Conservation (phyloP, 2,329 filamentous ascomycete species). For the Colletotrichum acutatum region DNA sequence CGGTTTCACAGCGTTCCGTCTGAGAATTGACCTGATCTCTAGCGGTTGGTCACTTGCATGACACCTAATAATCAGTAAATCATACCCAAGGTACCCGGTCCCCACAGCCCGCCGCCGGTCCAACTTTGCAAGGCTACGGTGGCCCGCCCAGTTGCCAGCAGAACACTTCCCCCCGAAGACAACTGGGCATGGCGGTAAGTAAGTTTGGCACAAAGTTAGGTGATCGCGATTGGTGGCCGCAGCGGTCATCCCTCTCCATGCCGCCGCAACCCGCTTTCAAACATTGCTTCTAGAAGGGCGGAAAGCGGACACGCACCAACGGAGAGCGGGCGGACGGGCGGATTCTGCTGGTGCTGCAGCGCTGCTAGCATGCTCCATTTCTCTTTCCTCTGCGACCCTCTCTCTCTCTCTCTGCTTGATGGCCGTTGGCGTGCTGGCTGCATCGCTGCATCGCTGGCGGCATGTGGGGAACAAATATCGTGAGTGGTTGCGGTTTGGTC, state of each 20-base stretch:
- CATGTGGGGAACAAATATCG: conserved; percentile 1
- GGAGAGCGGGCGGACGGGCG: conserved; percentile 7
- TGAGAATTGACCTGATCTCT: conserved; percentile 18
- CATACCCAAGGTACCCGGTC: background rate
- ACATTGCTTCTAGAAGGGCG: conserved; percentile 30
- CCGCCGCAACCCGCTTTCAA: conserved; percentile 5
- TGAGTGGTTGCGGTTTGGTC: background rate
- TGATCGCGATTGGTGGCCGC: conserved; percentile 17
- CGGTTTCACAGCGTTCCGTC: conserved; percentile 4
- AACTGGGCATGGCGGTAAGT: background rate
- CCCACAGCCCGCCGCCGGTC: background rate
- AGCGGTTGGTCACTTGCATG: conserved; percentile 21
- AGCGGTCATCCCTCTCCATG: conserved; percentile 22
- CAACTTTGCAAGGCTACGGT: background rate
- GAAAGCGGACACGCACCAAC: conserved; percentile 12
- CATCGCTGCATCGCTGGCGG: background rate
- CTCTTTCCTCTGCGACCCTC: background rate
- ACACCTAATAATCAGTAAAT: conserved; percentile 6
- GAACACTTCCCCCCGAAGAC: background rate
- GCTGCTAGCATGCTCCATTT: background rate
- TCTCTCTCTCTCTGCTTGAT: background rate
- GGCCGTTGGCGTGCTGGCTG: conserved; percentile 4
- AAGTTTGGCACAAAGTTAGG: background rate
- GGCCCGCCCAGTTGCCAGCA: background rate
- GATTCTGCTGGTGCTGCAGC: conserved; percentile 1